Percentiles rank a stretch among this genome's conserved stretches.
Conservation (phyloP, 2,329 filamentous ascomycete genomes). For the Ceratocystis variospora region DNA sequence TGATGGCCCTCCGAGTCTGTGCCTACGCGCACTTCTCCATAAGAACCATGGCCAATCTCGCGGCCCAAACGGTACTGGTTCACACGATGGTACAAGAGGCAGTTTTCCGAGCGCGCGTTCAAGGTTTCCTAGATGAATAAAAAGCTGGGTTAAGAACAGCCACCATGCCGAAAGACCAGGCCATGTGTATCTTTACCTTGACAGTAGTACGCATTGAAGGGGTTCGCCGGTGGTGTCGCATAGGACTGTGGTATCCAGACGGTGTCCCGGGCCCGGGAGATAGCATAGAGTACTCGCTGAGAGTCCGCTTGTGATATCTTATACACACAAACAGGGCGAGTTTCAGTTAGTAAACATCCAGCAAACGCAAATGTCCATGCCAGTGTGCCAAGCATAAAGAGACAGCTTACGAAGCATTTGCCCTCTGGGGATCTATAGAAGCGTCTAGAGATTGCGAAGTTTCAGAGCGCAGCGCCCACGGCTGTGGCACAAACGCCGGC, state of each 20-base stretch:
- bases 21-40: conserved; percentile 82
- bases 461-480: conserved; percentile 5
- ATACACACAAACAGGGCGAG: not conserved
- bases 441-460: conserved; percentile 2
- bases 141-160: not conserved
- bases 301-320: conserved; percentile 17
- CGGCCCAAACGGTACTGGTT: conserved; percentile 92
- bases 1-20: conserved; percentile 81
- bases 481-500: conserved; percentile 13
- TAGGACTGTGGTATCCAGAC: conserved; percentile 30
- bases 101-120: conserved; percentile 78
- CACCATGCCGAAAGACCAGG: not conserved
- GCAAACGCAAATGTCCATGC: not conserved
- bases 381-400: not conserved
- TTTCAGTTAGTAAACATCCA: not conserved
- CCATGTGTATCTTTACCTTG: conserved; percentile 32
- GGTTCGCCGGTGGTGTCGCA: conserved; percentile 44
- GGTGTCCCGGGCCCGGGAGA: conserved; percentile 12
- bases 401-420: conserved; percentile 10
- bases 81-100: conserved; percentile 74
- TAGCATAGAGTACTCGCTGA: conserved; percentile 17
- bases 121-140: conserved; percentile 58
- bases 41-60: conserved; percentile 93
- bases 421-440: not conserved
- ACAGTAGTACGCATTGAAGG: conserved; percentile 44